These are phyloP conservation scores for Cordyceps cicadae DNA, from an alignment of 2,329 filamentous ascomycete genomes.

Conservation along the genomic window DNA sequence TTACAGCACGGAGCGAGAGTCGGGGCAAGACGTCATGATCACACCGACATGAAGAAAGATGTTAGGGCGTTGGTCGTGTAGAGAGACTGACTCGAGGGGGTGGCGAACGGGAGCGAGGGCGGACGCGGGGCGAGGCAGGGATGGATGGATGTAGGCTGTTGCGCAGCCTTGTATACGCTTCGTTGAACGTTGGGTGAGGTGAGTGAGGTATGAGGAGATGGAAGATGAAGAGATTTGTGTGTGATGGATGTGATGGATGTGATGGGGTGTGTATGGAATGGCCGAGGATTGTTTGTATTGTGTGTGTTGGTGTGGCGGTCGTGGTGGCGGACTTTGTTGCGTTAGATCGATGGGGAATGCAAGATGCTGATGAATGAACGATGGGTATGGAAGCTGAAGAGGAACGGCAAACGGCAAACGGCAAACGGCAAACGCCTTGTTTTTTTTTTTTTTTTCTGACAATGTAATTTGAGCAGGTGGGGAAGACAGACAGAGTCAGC, in stretches of 20 bases:
- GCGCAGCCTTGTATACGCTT: background rate
- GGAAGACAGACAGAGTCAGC: background rate
- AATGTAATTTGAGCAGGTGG: slow-evolving; percentile 7
- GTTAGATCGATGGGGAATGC: background rate
- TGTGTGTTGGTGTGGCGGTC: background rate
- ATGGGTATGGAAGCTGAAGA: background rate
- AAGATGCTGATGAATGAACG: too few species aligned
- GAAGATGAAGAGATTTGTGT: background rate
- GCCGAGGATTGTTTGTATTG: background rate
- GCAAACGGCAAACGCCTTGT: background rate
- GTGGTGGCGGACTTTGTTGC: background rate
- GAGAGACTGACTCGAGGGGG: background rate
- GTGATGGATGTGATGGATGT: too few species aligned
- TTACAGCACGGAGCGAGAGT: background rate
- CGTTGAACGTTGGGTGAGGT: background rate
- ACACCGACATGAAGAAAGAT: background rate
- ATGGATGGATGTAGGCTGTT: background rate
- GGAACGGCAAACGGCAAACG: background rate
- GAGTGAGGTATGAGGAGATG: background rate
- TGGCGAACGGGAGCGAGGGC: background rate
- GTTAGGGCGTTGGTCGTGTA: background rate
- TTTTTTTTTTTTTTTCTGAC: background rate
- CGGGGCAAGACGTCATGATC: background rate
- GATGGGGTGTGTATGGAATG: background rate
- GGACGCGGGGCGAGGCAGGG: background rate